These are phyloP conservation scores for Colletotrichum agaves DNA, from an alignment of 2,329 filamentous ascomycete genomes.

Conservation along the genomic window DNA sequence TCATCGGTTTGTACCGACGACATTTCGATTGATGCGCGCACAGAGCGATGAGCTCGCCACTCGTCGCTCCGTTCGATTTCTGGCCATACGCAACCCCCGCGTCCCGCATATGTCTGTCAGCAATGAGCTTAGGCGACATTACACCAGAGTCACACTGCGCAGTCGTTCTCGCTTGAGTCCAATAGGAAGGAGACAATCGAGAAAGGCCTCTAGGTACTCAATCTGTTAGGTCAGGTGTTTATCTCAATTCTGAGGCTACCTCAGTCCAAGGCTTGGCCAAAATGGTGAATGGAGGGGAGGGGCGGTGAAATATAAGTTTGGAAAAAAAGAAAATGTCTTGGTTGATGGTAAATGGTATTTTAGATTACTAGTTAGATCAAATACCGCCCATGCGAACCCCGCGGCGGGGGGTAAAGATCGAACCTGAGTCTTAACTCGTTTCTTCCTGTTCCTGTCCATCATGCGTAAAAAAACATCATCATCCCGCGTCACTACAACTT, in stretches of 20 bases:
- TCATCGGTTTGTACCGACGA: too few species aligned
- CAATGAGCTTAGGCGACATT: slow-evolving; percentile 12
- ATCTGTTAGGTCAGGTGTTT: not conserved
- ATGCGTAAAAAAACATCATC: not conserved
- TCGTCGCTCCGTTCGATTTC: too few species aligned
- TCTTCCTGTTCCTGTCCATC: not conserved
- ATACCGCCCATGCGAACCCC: not conserved
- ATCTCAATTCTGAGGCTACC: not conserved
- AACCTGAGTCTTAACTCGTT: not conserved
- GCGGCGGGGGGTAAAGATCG: not conserved
- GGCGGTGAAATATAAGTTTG: not conserved
- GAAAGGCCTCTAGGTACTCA: not conserved
- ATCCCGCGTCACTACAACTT: not conserved
- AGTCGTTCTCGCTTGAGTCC: not conserved
- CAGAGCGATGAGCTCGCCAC: too few species aligned
- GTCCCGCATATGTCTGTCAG: slow-evolving; percentile 25
- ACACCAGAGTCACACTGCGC: slow-evolving; percentile 2
- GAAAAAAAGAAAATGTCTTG: not conserved
- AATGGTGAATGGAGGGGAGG: not conserved
- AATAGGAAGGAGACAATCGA: slow-evolving; percentile 7
- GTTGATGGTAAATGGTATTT: not conserved
- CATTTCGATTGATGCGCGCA: too few species aligned
- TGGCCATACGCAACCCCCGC: not conserved
- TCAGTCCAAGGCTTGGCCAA: not conserved
- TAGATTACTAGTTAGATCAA: not conserved